A percentile compares a stretch with the other conserved stretches of the same genome.
Conservation (phyloP, 768 basidiomycete species). For the Tephrocybe sp. region DNA sequence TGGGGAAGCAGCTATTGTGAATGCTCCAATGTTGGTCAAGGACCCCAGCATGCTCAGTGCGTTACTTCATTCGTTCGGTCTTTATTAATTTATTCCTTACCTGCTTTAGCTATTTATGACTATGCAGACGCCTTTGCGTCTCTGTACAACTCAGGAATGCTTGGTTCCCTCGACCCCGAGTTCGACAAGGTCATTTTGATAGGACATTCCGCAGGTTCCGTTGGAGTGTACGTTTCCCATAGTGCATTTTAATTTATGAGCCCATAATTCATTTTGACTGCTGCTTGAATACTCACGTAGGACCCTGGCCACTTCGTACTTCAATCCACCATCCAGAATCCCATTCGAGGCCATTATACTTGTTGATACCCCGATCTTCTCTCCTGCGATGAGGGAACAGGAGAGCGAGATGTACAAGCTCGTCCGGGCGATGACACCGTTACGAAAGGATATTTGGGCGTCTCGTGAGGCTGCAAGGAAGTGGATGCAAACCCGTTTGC, state of each 20-base stretch:
- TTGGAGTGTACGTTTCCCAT: conserved; percentile 22
- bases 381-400: conserved; percentile 17
- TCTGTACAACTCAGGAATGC: conserved; percentile 23
- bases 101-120: conserved; percentile 25
- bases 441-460: conserved; percentile 24
- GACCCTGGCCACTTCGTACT: conserved; percentile 12
- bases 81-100: neutral
- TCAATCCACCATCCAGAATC: conserved; percentile 24
- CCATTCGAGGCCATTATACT: conserved; percentile 25
- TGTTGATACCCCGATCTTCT: conserved; percentile 24
- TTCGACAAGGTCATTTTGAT: conserved; percentile 24
- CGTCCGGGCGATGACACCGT: conserved; percentile 20
- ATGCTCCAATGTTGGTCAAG: conserved; percentile 22
- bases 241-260: neutral
- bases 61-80: neutral
- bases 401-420: conserved; percentile 24
- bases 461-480: conserved; percentile 19
- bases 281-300: neutral
- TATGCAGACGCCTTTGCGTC: conserved; percentile 27
- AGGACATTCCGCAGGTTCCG: conserved; percentile 30
- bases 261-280: conserved; percentile 20
- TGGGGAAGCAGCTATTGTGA: conserved; percentile 32
- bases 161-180: conserved; percentile 20
- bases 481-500: conserved; percentile 23
- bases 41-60: conserved; percentile 19